Evolutionary conservation across 768 basidiomycete genomes (phyloP).

Genomic region (Xanthoconium stramineum): DNA sequence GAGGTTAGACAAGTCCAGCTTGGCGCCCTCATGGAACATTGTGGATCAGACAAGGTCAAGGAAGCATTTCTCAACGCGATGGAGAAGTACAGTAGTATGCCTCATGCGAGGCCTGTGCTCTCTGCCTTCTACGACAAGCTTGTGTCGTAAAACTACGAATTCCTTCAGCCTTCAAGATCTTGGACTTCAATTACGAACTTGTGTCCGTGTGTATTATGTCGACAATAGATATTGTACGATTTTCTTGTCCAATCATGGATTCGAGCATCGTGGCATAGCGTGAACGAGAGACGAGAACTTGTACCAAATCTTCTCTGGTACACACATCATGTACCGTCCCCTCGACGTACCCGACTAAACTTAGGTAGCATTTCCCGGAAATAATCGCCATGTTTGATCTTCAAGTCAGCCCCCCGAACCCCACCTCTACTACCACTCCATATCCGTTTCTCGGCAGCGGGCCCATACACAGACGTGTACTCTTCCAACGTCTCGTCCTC

Average conservation of each 20-base stretch:
- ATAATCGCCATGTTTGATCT: slow-evolving; percentile 89
- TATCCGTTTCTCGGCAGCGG: slow-evolving; percentile 62
- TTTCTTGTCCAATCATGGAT: background rate
- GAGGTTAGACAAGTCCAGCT: slow-evolving; percentile 18
- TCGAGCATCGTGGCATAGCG: too few relatives aligned
- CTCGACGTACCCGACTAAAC: slow-evolving; percentile 72
- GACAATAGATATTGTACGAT: background rate
- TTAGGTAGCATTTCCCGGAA: slow-evolving; percentile 88
- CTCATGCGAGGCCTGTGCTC: slow-evolving; percentile 11
- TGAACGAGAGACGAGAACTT: background rate
- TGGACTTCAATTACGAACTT: too few relatives aligned
- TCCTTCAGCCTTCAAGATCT: too few relatives aligned
- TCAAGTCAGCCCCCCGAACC: slow-evolving; percentile 77
- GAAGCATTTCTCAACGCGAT: slow-evolving; percentile 11
- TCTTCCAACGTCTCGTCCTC: slow-evolving; percentile 78
- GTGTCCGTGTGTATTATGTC: background rate
- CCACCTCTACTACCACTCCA: slow-evolving; percentile 90
- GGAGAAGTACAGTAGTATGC: background rate
- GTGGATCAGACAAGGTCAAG: slow-evolving; percentile 13
- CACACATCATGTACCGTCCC: slow-evolving; percentile 44
- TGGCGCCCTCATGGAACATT: slow-evolving; percentile 7
- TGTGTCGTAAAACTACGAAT: background rate
- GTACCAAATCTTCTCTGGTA: background rate
- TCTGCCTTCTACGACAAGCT: slow-evolving; percentile 18
- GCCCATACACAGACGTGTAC: slow-evolving; percentile 83